Evolutionary conservation across 192 early-diverging fungal species (phyloP).

Genomic region (Umbelopsis sp.): DNA sequence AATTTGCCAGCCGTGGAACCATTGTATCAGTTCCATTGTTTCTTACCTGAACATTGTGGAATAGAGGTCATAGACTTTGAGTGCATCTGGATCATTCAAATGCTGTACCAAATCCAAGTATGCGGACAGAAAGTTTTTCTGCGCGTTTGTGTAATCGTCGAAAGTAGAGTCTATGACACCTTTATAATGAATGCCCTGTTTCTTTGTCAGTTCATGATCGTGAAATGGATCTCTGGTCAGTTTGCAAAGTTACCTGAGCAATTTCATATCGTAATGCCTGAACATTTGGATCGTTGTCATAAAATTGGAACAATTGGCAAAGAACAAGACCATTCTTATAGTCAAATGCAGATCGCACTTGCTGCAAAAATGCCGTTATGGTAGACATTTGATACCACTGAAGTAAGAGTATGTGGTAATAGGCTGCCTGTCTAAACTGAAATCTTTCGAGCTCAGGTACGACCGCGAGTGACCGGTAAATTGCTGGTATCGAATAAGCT

Average conservation of each 20-base stretch:
- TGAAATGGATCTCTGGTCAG: neutral
- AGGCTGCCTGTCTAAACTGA: too few relatives aligned
- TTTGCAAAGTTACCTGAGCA: neutral
- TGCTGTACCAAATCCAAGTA: conserved; percentile 8
- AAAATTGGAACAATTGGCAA: neutral
- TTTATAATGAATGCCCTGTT: neutral
- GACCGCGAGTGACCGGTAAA: too few relatives aligned
- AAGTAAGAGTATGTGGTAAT: neutral
- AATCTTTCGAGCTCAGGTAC: too few relatives aligned
- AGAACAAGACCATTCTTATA: conserved; percentile 6
- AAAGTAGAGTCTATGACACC: neutral
- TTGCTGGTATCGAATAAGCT: too few relatives aligned
- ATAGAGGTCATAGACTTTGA: neutral
- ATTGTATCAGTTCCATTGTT: neutral
- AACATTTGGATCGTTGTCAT: neutral
- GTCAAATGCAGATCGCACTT: conserved; percentile 2
- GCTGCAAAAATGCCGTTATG: conserved; percentile 10
- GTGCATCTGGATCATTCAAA: conserved; percentile 3
- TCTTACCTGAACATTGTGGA: conserved; percentile 23
- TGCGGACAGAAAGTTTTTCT: conserved; percentile 4
- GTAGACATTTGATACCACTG: conserved; percentile 8
- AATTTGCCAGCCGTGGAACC: neutral
- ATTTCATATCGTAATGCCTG: conserved; percentile 17
- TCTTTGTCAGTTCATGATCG: neutral
- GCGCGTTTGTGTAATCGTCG: neutral